A percentile compares a stretch with the other conserved stretches of the same genome.
Evolutionary conservation across 2,329 filamentous ascomycete species (phyloP).

Genomic region (Eutypa lata): DNA sequence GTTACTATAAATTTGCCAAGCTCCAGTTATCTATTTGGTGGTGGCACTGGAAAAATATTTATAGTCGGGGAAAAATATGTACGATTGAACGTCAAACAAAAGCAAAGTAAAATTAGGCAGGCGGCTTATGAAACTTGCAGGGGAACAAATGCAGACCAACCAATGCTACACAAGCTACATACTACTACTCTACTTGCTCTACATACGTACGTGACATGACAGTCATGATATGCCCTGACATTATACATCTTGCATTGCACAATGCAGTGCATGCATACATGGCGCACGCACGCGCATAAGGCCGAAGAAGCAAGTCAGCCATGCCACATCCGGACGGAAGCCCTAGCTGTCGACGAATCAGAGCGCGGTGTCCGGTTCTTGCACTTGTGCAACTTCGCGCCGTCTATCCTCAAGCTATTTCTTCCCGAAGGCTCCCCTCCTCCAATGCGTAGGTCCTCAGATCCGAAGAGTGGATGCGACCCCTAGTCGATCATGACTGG

Average conservation of each 20-base stretch:
- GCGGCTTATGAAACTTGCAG: no score
- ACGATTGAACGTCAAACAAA: no score
- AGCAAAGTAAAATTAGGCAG: no score
- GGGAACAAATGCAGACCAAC: no score
- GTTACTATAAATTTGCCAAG: not conserved
- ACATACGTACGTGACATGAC: not conserved
- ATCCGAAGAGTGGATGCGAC: conserved; percentile 14
- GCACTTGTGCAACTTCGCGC: not conserved
- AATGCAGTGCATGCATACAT: not conserved
- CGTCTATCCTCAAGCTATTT: conserved; percentile 1
- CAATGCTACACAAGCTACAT: no score
- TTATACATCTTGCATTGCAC: not conserved
- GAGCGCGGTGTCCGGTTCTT: not conserved
- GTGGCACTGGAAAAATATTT: no score
- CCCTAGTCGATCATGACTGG: not conserved
- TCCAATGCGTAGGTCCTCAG: conserved; percentile 17
- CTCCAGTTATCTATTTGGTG: not conserved
- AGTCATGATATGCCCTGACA: not conserved
- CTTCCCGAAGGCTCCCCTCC: not conserved
- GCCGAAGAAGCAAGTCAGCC: not conserved
- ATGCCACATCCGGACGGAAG: not conserved
- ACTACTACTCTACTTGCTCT: not conserved
- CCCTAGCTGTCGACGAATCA: not conserved
- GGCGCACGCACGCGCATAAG: not conserved
- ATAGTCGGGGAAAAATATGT: no score